Base-by-base conservation (phyloP, 2,329 filamentous ascomycete genomes). In the Sphaceloma murrayae region DNA sequence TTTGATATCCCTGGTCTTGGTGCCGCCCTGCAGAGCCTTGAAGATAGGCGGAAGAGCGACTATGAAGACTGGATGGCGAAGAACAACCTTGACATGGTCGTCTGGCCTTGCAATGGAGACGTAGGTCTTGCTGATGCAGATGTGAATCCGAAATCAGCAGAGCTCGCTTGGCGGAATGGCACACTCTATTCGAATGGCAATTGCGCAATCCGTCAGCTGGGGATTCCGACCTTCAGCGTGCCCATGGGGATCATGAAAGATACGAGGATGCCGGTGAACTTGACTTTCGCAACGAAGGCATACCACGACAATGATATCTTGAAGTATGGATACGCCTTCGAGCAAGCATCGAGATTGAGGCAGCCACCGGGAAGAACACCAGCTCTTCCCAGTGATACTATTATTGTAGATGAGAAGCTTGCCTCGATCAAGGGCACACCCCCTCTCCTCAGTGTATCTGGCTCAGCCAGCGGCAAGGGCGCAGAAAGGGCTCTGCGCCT, bases 171-270 rank as follows among this genome's bases (percentile, higher is more conserved):
- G 46, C 62, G 60, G 19, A 73, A 75, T 36, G 73, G 74, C 0
- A 65, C 75, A 3, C 67, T 65, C 30, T 76, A 75, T 47, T 67
- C 65, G 0, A 73, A 75, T 45, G 72, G 73, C 1, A 74, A 74
- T 42, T 59, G 70, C 1, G 68, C 67, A 0, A 58, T 77, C 1
- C 60, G 72, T 8, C 73, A 77, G 44, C 58, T 75, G 2, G 73
- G 74, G 0, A 64, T 77, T 0, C 74, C 74, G 0, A 72, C 68
- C 0, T 63, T 77, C 2, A 70, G 64, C 0, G 69, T 75, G 0
- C 66, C 71, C 0, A 76, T 76, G 73, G 73, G 73, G 0, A 46
- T 63, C 1, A 63, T 74, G 59, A 52, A 49, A 1, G 59, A 65
- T 6, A 69, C 61, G 34, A 49, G 53, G 1, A 73, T 77, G 67